These are phyloP conservation scores for Cairneyella variabilis DNA, from an alignment of 495 filamentous ascomycete species.

Conservation along the genomic window DNA sequence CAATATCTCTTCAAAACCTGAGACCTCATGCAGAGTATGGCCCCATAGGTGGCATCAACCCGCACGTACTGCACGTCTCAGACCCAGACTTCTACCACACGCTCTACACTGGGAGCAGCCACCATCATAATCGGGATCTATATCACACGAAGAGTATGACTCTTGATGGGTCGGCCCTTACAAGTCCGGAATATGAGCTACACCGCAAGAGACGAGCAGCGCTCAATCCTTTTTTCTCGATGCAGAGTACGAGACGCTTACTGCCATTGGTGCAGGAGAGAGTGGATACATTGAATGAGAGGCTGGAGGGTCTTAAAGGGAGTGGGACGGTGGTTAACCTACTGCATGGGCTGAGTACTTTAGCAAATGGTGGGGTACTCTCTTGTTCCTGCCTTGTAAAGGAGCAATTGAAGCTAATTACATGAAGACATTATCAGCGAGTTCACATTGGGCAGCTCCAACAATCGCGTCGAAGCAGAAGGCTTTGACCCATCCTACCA, in stretches of 20 bases:
- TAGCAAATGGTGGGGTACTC: not conserved
- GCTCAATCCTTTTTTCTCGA: conserved; percentile 38
- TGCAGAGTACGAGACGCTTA: conserved; percentile 1
- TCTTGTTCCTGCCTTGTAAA: too few relatives aligned
- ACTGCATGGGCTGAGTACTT: not conserved
- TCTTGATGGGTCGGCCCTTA: conserved; percentile 28
- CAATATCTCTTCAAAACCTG: not conserved
- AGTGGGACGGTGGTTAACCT: not conserved
- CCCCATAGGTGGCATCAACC: conserved; percentile 25
- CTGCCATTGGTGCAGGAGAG: conserved; percentile 7
- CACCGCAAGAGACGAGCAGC: conserved; percentile 35
- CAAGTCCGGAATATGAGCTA: conserved; percentile 39
- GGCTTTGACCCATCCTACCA: too few relatives aligned
- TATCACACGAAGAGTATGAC: not conserved
- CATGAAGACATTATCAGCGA: too few relatives aligned
- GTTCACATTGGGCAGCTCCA: too few relatives aligned
- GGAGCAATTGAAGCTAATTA: too few relatives aligned
- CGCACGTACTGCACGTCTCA: conserved; percentile 49
- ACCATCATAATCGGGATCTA: not conserved
- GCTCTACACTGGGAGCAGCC: conserved; percentile 32
- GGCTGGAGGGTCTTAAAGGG: conserved; percentile 1
- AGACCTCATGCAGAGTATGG: not conserved
- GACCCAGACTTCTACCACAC: conserved; percentile 48
- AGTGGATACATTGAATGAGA: not conserved
- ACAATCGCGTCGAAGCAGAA: too few relatives aligned